Conservation (phyloP, 2,329 filamentous ascomycete genomes). For the Emergomyces pasteurianus region DNA sequence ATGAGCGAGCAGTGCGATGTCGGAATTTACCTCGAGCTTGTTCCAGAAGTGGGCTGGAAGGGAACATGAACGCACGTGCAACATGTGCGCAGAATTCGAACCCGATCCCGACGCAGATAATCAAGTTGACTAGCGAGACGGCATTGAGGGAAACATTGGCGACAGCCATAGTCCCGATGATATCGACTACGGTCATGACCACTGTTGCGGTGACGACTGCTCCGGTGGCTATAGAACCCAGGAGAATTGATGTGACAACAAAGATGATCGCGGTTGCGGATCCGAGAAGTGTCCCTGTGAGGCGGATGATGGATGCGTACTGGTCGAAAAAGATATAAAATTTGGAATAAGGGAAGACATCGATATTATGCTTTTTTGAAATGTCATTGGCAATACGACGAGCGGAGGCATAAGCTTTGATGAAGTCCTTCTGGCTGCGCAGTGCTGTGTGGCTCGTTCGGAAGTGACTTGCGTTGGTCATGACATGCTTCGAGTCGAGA, state of each 20-base stretch:
- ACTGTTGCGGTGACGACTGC: slow-evolving; percentile 76
- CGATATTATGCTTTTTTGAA: slow-evolving; percentile 55
- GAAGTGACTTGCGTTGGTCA: slow-evolving; percentile 78
- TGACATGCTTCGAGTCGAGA: slow-evolving; percentile 54
- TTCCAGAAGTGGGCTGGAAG: slow-evolving; percentile 69
- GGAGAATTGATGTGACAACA: slow-evolving; percentile 61
- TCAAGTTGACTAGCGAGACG: slow-evolving; percentile 85
- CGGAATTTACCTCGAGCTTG: slow-evolving; percentile 65
- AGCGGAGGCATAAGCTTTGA: slow-evolving; percentile 76
- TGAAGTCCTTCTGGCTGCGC: slow-evolving; percentile 82
- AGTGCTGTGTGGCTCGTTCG: slow-evolving; percentile 79
- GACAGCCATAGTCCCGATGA: slow-evolving; percentile 88
- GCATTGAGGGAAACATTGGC: slow-evolving; percentile 85
- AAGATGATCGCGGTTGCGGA: slow-evolving; percentile 80
- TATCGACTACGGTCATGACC: slow-evolving; percentile 85
- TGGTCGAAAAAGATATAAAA: slow-evolving; percentile 99
- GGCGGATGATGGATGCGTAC: slow-evolving; percentile 70
- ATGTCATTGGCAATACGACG: slow-evolving; percentile 76
- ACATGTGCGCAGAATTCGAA: slow-evolving; percentile 98
- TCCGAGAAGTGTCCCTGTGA: slow-evolving; percentile 68
- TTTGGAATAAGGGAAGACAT: slow-evolving; percentile 92
- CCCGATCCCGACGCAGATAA: slow-evolving; percentile 92
- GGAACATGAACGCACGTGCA: slow-evolving; percentile 91
- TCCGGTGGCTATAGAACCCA: slow-evolving; percentile 74
- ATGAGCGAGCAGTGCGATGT: slow-evolving; percentile 72